Evolutionary conservation across 441 rosid species (phyloP).

Genomic region (Kokia cookei): DNA sequence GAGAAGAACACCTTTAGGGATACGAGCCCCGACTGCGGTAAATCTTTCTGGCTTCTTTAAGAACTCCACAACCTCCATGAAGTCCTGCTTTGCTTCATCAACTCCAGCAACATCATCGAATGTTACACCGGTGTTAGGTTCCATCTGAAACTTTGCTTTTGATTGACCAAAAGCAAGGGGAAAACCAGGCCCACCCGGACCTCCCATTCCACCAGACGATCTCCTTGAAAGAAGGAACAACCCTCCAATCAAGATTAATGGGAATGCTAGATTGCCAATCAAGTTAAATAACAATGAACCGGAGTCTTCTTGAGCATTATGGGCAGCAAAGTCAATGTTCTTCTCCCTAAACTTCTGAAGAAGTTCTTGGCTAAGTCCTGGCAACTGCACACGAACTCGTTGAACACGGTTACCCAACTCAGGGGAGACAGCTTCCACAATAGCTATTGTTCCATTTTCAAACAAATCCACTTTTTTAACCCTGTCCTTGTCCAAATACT

Average conservation of each 20-base stretch:
- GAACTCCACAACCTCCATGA: conserved; percentile 97
- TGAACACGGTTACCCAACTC: conserved; percentile 88
- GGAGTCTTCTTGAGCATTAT: conserved; percentile 89
- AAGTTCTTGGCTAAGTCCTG: conserved; percentile 89
- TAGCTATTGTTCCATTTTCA: conserved; percentile 93
- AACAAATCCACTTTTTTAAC: conserved; percentile 79
- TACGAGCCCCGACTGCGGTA: conserved; percentile 87
- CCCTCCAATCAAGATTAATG: conserved; percentile 77
- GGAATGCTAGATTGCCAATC: conserved; percentile 90
- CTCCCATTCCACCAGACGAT: conserved; percentile 94
- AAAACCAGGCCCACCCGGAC: conserved; percentile 93
- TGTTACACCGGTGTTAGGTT: conserved; percentile 95
- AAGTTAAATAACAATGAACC: conserved; percentile 74
- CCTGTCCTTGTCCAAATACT: conserved; percentile 87
- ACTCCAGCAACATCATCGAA: conserved; percentile 98
- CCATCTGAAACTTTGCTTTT: conserved; percentile 97
- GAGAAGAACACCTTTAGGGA: conserved; percentile 94
- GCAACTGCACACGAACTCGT: conserved; percentile 89
- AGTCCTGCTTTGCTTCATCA: conserved; percentile 97
- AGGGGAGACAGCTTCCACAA: conserved; percentile 93
- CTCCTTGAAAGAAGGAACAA: conserved; percentile 86
- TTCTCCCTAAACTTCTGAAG: conserved; percentile 90
- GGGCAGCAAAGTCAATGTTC: conserved; percentile 89
- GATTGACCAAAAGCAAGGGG: conserved; percentile 86
- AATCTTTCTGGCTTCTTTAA: conserved; percentile 97